These are phyloP conservation scores for Coniosporium tulheliwenetii DNA, from an alignment of 2,329 filamentous ascomycete genomes.

Conservation along the genomic window DNA sequence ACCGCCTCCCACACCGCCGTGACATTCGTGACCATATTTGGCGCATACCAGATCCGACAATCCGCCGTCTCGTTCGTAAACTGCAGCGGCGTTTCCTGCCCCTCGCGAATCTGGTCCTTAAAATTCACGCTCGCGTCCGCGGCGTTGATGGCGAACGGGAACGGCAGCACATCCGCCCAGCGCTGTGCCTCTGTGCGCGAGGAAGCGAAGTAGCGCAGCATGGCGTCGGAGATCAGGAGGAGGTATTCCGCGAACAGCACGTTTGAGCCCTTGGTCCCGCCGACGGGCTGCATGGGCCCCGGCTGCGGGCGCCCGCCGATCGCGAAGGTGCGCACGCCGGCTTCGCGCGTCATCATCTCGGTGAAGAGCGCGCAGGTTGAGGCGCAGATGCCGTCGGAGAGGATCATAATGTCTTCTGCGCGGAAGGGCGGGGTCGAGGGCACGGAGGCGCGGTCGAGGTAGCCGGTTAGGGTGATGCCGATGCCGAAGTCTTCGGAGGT, in stretches of 20 bases:
- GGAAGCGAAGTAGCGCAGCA: slow-evolving; percentile 9
- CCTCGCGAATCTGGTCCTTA: slow-evolving; percentile 15
- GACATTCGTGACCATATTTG: slow-evolving; percentile 31
- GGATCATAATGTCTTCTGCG: slow-evolving; percentile 22
- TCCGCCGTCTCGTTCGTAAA: slow-evolving; percentile 32
- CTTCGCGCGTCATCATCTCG: slow-evolving; percentile 30
- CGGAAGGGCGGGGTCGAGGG: slow-evolving; percentile 18
- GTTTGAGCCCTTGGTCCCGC: slow-evolving; percentile 28
- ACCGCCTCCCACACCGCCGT: slow-evolving; percentile 30
- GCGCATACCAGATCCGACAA: slow-evolving; percentile 37
- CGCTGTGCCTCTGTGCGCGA: slow-evolving; percentile 4
- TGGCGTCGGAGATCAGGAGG: slow-evolving; percentile 7
- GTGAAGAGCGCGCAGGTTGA: slow-evolving; percentile 29
- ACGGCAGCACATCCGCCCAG: slow-evolving; percentile 10
- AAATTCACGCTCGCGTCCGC: slow-evolving; percentile 10
- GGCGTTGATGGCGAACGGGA: slow-evolving; percentile 8
- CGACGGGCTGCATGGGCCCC: slow-evolving; percentile 27
- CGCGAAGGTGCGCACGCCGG: slow-evolving; percentile 24
- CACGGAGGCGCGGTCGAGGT: slow-evolving; percentile 14
- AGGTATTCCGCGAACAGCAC: slow-evolving; percentile 14
- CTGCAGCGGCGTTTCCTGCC: slow-evolving; percentile 28
- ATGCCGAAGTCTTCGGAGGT: slow-evolving; percentile 1
- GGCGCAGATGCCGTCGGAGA: slow-evolving; percentile 28
- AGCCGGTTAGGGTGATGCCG: slow-evolving; percentile 8
- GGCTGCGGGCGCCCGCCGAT: slow-evolving; percentile 25